phyloP scores from a whole-genome alignment of 108 stramenopile species.

The Discostella stelligeroides region DNA sequence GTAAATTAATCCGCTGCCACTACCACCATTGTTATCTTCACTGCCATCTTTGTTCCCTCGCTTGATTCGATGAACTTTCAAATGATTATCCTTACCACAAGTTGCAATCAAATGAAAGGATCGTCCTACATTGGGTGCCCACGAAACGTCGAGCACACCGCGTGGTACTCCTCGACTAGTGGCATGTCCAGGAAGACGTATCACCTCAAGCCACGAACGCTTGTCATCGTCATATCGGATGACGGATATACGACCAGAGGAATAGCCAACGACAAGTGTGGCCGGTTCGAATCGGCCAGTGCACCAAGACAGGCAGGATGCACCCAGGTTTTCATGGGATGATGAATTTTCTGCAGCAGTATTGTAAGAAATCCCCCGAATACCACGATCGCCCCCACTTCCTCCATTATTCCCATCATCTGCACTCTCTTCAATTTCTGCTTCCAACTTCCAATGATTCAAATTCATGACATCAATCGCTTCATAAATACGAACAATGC shows the following conservation, averaged over 20 bases:
- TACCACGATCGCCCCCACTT: not conserved
- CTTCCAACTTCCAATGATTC: slow-evolving; percentile 84
- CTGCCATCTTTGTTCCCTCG: slow-evolving; percentile 24
- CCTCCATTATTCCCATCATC: slow-evolving; percentile 11
- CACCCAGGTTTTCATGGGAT: slow-evolving; percentile 50
- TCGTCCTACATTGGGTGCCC: slow-evolving; percentile 94
- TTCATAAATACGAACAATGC: slow-evolving; percentile 85
- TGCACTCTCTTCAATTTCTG: slow-evolving; percentile 52
- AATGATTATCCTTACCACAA: slow-evolving; percentile 56
- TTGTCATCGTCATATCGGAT: slow-evolving; percentile 70
- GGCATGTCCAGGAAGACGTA: slow-evolving; percentile 52
- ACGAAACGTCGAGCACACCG: slow-evolving; percentile 88
- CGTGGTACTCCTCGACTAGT: slow-evolving; percentile 43
- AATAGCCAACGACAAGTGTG: slow-evolving; percentile 83
- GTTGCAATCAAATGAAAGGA: slow-evolving; percentile 88
- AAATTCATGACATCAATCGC: slow-evolving; percentile 93
- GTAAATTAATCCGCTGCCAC: slow-evolving; percentile 49
- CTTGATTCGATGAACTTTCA: slow-evolving; percentile 49
- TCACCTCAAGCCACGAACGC: slow-evolving; percentile 66
- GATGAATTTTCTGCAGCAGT: not conserved
- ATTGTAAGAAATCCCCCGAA: not conserved
- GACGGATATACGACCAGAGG: slow-evolving; percentile 51
- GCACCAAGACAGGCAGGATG: slow-evolving; percentile 90
- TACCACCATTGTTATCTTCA: slow-evolving; percentile 15
- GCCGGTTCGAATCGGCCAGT: slow-evolving; percentile 90